phyloP scores from a whole-genome alignment of 169 alveolate species.

The Plasmodium gaboni region DNA sequence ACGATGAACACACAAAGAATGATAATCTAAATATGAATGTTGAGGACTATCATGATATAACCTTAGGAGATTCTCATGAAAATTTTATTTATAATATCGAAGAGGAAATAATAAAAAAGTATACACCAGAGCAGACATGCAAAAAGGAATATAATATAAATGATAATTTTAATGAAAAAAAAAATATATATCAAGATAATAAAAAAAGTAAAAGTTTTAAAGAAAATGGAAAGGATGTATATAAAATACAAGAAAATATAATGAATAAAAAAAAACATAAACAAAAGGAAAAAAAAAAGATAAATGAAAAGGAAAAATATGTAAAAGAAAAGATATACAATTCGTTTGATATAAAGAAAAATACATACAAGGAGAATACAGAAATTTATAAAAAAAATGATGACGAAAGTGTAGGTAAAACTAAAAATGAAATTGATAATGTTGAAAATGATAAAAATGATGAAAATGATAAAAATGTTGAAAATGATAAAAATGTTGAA shows the following conservation, averaged over 20 bases:
- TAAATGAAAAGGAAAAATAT: constrained; percentile 3
- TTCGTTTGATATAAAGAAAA: neutral
- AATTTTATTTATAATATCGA: neutral
- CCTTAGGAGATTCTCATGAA: neutral
- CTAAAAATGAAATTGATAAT: neutral
- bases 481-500: neutral
- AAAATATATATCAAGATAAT: constrained; percentile 1
- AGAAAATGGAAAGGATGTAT: neutral
- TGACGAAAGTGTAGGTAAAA: neutral
- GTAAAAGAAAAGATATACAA: neutral
- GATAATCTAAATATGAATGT: neutral
- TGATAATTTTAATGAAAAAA: neutral
- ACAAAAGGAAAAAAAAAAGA: constrained; percentile 10
- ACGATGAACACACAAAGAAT: neutral
- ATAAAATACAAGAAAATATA: neutral
- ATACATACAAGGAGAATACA: neutral
- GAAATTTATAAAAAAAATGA: neutral
- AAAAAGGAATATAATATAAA: constrained; percentile 7
- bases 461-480: neutral
- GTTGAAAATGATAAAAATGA: neutral
- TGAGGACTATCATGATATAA: neutral
- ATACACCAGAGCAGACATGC: neutral
- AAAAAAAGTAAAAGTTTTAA: neutral
- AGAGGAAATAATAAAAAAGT: neutral
- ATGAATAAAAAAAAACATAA: neutral